Conservation (phyloP, 2,329 filamentous ascomycete species). For the Myriangium duriaei region DNA sequence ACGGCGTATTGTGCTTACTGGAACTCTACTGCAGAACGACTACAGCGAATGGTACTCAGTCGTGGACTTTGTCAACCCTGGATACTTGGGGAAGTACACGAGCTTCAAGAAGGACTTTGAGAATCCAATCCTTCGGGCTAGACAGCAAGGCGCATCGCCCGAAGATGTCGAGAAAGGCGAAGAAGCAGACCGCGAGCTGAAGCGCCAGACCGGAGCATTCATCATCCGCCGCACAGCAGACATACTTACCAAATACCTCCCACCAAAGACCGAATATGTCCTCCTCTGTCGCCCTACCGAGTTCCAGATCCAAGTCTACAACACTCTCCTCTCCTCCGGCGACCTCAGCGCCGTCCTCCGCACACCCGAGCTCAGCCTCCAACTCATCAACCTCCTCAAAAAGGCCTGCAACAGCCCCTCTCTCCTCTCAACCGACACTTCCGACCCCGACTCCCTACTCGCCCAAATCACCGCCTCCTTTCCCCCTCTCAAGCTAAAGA, state of each 20-base stretch:
- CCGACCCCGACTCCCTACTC: slow-evolving; percentile 31
- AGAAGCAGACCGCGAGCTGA: slow-evolving; percentile 47
- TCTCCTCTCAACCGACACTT: slow-evolving; percentile 37
- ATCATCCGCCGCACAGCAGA: slow-evolving; percentile 55
- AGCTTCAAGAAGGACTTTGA: slow-evolving; percentile 55
- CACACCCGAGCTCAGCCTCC: slow-evolving; percentile 49
- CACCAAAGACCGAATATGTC: slow-evolving; percentile 55
- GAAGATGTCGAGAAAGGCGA: slow-evolving; percentile 53
- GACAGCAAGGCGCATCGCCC: slow-evolving; percentile 49
- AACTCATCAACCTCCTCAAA: slow-evolving; percentile 60
- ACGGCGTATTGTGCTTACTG: slow-evolving; percentile 50
- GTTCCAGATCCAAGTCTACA: slow-evolving; percentile 49
- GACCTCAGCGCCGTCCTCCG: slow-evolving; percentile 50
- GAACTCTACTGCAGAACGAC: slow-evolving; percentile 58
- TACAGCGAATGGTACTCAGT: slow-evolving; percentile 55
- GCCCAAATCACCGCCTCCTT: slow-evolving; percentile 1
- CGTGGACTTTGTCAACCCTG: slow-evolving; percentile 58
- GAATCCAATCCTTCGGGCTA: slow-evolving; percentile 48
- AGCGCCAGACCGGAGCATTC: slow-evolving; percentile 48
- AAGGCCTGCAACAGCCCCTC: slow-evolving; percentile 63
- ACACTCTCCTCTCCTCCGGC: slow-evolving; percentile 50
- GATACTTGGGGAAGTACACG: slow-evolving; percentile 48
- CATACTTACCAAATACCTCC: slow-evolving; percentile 52
- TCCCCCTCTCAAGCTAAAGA: slow-evolving; percentile 42
- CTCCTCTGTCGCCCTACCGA: slow-evolving; percentile 52